Percentiles rank a stretch among this genome's conserved stretches.
Evolutionary conservation across 352 stramenopile genomes (phyloP).

Genomic region (Salisapilia sapeloensis): DNA sequence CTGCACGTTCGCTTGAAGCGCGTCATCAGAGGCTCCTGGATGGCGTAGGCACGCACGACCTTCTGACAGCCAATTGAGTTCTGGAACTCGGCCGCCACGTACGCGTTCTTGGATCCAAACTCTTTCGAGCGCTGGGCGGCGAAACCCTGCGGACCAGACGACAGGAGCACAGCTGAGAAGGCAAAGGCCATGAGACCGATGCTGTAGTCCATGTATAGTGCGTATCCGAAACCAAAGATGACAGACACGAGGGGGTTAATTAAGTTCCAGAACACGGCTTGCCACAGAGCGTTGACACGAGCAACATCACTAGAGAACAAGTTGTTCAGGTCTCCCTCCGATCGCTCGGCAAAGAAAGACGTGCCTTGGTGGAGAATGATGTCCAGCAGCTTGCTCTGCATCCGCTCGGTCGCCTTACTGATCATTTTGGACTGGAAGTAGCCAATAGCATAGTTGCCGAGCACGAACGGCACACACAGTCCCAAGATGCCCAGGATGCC

Average conservation of each 20-base stretch:
- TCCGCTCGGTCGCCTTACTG: constrained; percentile 63
- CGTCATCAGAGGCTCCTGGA: constrained; percentile 59
- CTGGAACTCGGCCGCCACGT: constrained; percentile 77
- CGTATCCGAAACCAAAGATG: constrained; percentile 71
- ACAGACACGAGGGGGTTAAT: constrained; percentile 67
- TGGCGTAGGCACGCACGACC: constrained; percentile 71
- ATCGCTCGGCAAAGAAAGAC: constrained; percentile 69
- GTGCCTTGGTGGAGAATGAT: constrained; percentile 72
- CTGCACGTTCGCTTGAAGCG: constrained; percentile 52
- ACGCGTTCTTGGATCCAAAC: constrained; percentile 76
- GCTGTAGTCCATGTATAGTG: constrained; percentile 63
- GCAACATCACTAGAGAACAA: constrained; percentile 76
- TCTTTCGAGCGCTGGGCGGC: constrained; percentile 70
- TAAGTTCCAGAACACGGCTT: constrained; percentile 80
- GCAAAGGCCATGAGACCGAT: constrained; percentile 73
- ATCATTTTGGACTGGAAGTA: constrained; percentile 88
- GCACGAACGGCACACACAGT: constrained; percentile 66
- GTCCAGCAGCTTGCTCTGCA: constrained; percentile 53
- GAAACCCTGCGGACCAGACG: constrained; percentile 69
- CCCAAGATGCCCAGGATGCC: constrained; percentile 61
- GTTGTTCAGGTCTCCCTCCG: constrained; percentile 80
- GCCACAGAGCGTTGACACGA: constrained; percentile 72
- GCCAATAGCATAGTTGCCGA: constrained; percentile 73
- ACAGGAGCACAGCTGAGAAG: constrained; percentile 65
- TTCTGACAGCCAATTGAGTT: constrained; percentile 77